Conservation (phyloP, 345 rosid species). For the Anastatica hierochuntica region DNA sequence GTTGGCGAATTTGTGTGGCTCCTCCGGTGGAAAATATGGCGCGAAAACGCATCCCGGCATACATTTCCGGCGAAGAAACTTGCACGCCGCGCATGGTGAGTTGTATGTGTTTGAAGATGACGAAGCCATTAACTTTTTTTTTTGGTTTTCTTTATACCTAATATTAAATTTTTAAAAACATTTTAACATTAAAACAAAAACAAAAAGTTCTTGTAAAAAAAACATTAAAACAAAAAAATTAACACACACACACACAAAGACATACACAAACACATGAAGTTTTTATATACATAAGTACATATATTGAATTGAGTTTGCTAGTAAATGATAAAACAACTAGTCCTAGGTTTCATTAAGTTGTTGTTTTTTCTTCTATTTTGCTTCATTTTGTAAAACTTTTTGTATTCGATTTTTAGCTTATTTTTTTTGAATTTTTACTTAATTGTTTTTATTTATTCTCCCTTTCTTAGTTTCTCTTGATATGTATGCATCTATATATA, state of each 20-base stretch:
- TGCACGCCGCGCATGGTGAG: constrained; percentile 98
- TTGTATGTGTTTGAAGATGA: constrained; percentile 81
- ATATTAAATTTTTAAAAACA: background rate
- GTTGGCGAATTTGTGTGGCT: constrained; percentile 85
- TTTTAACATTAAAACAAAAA: too few relatives aligned
- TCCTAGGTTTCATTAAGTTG: background rate
- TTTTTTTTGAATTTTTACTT: too few relatives aligned
- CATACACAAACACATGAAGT: too few relatives aligned
- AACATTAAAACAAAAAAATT: background rate
- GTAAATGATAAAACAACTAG: background rate
- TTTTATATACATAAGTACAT: background rate
- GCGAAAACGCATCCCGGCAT: constrained; percentile 88
- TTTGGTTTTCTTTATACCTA: background rate
- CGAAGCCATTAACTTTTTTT: constrained; percentile 14
- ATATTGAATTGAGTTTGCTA: constrained; percentile 1
- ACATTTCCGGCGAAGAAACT: constrained; percentile 83
- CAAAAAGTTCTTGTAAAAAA: too few relatives aligned
- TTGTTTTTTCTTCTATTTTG: background rate
- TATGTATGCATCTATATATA: too few relatives aligned
- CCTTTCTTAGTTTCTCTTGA: too few relatives aligned
- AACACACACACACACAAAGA: background rate
- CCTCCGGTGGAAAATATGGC: constrained; percentile 96
- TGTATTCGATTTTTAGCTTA: background rate
- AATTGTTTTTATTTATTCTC: too few relatives aligned
- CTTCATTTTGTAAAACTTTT: background rate